A percentile compares a stretch with the other conserved stretches of the same genome.
phyloP scores from a whole-genome alignment of 2,329 filamentous ascomycete species.

The Atkinsonella hypoxylon region DNA sequence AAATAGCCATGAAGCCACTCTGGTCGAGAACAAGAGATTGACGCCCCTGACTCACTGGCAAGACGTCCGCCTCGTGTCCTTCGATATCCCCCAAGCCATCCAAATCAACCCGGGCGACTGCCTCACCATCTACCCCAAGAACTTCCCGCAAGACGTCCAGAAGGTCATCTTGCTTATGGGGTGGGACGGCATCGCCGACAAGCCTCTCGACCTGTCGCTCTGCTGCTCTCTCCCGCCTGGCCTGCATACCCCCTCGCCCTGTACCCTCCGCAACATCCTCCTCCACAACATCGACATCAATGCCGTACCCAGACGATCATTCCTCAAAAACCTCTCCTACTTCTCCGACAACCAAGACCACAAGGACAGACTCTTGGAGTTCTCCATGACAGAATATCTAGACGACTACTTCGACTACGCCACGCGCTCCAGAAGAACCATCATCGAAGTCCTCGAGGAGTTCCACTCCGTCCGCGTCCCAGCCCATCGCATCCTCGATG shows the following conservation, averaged over 20 bases:
- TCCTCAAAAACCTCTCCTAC: conserved; percentile 68
- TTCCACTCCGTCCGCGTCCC: conserved; percentile 78
- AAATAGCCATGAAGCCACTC: conserved; percentile 39
- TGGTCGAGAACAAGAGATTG: conserved; percentile 57
- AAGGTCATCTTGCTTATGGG: conserved; percentile 65
- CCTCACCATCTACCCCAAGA: conserved; percentile 74
- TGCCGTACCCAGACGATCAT: conserved; percentile 75
- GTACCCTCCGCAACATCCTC: conserved; percentile 64
- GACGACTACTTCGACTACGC: conserved; percentile 97
- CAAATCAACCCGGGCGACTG: conserved; percentile 61
- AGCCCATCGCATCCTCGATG: conserved; percentile 54
- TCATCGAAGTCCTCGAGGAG: conserved; percentile 84
- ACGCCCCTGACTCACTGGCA: conserved; percentile 79
- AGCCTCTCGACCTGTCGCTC: conserved; percentile 40
- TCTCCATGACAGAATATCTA: conserved; percentile 64
- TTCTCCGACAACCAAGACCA: conserved; percentile 64
- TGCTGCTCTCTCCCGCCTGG: conserved; percentile 22
- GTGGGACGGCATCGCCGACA: conserved; percentile 65
- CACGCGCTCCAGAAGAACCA: conserved; percentile 76
- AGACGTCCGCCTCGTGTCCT: conserved; percentile 72
- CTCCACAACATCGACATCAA: conserved; percentile 80
- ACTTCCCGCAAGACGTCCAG: conserved; percentile 71
- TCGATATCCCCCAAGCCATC: conserved; percentile 29
- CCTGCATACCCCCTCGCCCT: conserved; percentile 26
- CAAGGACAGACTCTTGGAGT: conserved; percentile 70